Percentiles rank a stretch among this genome's conserved stretches.
Evolutionary conservation across 2,329 filamentous ascomycete species (phyloP).

Genomic region (Moelleriella libera): DNA sequence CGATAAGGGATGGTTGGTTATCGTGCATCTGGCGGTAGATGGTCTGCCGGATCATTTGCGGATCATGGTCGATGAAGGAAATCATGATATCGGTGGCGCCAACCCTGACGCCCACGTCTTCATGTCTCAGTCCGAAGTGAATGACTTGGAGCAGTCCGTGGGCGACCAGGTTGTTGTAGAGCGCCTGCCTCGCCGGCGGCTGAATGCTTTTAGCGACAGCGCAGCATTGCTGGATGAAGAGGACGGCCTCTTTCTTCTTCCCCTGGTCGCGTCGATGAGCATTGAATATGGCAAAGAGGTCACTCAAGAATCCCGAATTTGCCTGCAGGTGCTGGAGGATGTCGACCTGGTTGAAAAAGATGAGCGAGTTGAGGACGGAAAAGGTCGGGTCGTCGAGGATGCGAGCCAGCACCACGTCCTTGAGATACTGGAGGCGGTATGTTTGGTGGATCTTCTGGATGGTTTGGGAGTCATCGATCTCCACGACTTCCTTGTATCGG

Average conservation of each 20-base stretch:
- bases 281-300: slow-evolving; percentile 78
- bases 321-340: slow-evolving; percentile 90
- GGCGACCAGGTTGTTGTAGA: slow-evolving; percentile 82
- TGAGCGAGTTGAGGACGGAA: slow-evolving; percentile 90
- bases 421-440: slow-evolving; percentile 89
- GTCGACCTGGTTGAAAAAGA: slow-evolving; percentile 98
- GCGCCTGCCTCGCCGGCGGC: slow-evolving; percentile 59
- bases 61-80: slow-evolving; percentile 89
- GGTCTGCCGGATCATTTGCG: slow-evolving; percentile 82
- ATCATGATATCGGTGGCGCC: slow-evolving; percentile 90
- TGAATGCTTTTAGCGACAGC: slow-evolving; percentile 90
- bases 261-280: slow-evolving; percentile 47
- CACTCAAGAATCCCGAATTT: slow-evolving; percentile 63
- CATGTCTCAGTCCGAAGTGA: slow-evolving; percentile 76
- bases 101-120: slow-evolving; percentile 72
- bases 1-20: slow-evolving; percentile 72
- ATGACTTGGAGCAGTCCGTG: slow-evolving; percentile 83
- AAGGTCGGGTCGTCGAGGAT: slow-evolving; percentile 97
- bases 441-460: slow-evolving; percentile 90
- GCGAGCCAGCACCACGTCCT: slow-evolving; percentile 92
- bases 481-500: slow-evolving; percentile 91
- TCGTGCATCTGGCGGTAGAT: slow-evolving; percentile 88
- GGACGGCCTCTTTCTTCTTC: slow-evolving; percentile 82
- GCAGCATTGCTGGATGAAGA: slow-evolving; percentile 95
- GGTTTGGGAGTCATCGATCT: slow-evolving; percentile 70